Conservation (phyloP, 306 rosid genomes). For the Ormosia semicastrata region DNA sequence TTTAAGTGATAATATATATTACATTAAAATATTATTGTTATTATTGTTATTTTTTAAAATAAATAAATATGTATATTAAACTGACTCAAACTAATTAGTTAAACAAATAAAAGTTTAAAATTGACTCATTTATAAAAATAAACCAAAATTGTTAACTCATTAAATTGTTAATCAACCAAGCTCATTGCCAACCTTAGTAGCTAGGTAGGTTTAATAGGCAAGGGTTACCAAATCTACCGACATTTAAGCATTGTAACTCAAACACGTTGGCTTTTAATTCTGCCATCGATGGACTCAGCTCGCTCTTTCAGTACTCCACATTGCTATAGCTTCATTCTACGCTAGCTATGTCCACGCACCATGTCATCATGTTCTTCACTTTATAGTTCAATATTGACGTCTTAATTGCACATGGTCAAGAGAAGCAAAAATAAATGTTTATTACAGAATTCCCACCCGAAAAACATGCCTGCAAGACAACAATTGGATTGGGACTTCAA, state of each 20-base stretch:
- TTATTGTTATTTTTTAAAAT: too few species aligned
- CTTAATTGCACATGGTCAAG: background rate
- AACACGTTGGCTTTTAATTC: background rate
- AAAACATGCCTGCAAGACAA: background rate
- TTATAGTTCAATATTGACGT: background rate
- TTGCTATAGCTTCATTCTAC: background rate
- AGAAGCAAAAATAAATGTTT: background rate
- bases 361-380: background rate
- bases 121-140: too few species aligned
- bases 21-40: too few species aligned
- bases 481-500: background rate
- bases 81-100: too few species aligned
- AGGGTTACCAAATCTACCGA: background rate
- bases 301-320: background rate
- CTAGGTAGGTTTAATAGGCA: background rate
- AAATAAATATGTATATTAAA: too few species aligned
- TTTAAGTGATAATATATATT: too few species aligned
- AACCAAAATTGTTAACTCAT: too few species aligned
- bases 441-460: background rate
- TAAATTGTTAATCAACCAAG: too few species aligned
- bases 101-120: too few species aligned
- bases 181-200: too few species aligned
- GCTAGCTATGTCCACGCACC: background rate
- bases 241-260: background rate
- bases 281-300: background rate